Percentiles rank a stretch among this genome's conserved stretches.
phyloP scores from a whole-genome alignment of 306 rosid genomes.

The Parietaria judaica region DNA sequence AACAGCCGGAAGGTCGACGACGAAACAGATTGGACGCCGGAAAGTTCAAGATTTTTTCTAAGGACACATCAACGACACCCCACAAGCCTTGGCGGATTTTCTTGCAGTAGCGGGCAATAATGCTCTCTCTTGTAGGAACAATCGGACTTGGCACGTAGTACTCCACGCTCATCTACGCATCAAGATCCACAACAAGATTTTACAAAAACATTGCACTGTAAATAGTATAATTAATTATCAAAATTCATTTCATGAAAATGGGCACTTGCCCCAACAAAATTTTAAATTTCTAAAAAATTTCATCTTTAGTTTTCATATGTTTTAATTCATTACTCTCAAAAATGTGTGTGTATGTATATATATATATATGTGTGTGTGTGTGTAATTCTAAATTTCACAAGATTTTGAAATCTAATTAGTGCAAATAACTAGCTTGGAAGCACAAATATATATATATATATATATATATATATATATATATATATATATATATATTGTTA shows the following conservation, averaged over 20 bases:
- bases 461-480: not conserved
- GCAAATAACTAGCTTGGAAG: not conserved
- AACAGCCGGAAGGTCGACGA: constrained; percentile 58
- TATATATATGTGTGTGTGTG: too few relatives aligned
- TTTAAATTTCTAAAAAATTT: too few relatives aligned
- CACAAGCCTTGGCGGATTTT: constrained; percentile 23
- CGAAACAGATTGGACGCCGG: constrained; percentile 20
- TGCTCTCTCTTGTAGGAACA: constrained; percentile 33
- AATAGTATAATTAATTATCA: not conserved
- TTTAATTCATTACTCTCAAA: too few relatives aligned
- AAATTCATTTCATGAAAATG: not conserved
- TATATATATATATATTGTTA: not conserved
- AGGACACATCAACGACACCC: constrained; percentile 55
- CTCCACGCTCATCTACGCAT: constrained; percentile 38
- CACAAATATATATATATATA: too few relatives aligned
- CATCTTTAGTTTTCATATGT: too few relatives aligned
- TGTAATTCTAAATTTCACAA: not conserved
- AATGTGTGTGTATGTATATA: too few relatives aligned
- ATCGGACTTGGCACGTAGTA: constrained; percentile 35
- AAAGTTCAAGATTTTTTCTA: constrained; percentile 35
- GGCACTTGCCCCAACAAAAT: too few relatives aligned
- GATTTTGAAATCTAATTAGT: not conserved
- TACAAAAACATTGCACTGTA: too few relatives aligned
- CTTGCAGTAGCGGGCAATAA: constrained; percentile 49
- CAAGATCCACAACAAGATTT: not conserved